phyloP scores from a whole-genome alignment of 345 rosid species.

The Salix koriyanagi region DNA sequence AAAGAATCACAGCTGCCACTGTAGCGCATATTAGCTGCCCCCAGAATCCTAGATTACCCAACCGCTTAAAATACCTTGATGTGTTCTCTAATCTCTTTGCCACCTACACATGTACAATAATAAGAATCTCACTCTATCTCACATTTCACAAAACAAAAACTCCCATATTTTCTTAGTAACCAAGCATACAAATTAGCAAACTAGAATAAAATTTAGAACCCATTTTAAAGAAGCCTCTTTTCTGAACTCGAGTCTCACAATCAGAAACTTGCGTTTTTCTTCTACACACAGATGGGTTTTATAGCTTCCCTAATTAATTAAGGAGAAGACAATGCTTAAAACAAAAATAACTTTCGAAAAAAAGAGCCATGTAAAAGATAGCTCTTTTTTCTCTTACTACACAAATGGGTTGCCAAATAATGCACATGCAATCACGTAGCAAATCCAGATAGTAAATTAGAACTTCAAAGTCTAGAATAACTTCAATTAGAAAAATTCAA shows the following conservation, averaged over 20 bases:
- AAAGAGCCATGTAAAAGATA: neutral
- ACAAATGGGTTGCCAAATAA: neutral
- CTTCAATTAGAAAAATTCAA: neutral
- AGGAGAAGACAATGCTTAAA: neutral
- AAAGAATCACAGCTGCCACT: constrained; percentile 83
- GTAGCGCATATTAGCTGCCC: constrained; percentile 83
- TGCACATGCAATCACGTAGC: no score
- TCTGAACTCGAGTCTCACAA: neutral
- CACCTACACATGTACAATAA: constrained; percentile 44
- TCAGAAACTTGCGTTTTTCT: neutral
- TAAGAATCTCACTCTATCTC: neutral
- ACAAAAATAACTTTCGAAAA: neutral
- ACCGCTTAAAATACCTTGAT: constrained; percentile 81
- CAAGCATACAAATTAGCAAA: neutral
- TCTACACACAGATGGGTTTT: neutral
- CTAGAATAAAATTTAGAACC: neutral
- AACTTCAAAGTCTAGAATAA: neutral
- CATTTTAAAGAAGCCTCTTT: neutral
- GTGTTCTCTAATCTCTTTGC: constrained; percentile 89
- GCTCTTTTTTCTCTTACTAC: neutral
- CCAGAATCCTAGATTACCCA: constrained; percentile 93
- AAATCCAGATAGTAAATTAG: neutral
- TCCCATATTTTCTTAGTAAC: neutral
- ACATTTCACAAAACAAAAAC: neutral
- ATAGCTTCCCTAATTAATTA: neutral